Evolutionary conservation across 78 protist genomes (phyloP), one percentile per base, ranked within the genome.

Genomic region (Dictyostelium intermedium): DNA sequence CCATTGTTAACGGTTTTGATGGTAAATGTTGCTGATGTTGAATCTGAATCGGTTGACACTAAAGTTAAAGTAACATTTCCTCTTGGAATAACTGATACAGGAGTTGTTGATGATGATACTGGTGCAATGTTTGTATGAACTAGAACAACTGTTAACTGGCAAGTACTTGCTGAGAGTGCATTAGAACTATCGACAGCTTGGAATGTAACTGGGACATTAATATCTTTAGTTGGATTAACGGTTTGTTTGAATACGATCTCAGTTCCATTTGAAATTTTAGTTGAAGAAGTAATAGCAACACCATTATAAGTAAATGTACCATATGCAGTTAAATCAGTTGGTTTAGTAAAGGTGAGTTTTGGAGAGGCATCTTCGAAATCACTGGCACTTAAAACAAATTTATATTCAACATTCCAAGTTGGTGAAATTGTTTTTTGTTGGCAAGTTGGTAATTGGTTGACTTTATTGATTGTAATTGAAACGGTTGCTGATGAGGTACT

Each of bases 111-210:
- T 3, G 79, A 8, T 20, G 73, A 14, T 25, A 34, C 20, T 84
- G 91, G 91, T 16, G 81, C 41, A 80, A 63, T 34, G 16, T 91
- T 83, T n/a, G 50, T 20, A 56, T 60, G 66, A 13, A 7, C 10
- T n/a, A 91, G 14, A 0, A 3, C 30, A 11, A 80, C 30, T 5
- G 94, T 23, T 2, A 70, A 9, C 1, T 11, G 23, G 18, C 84
- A 78, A 27, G 13, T 14, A 23, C 35, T 27, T 66, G 43, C 1
- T 11, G 83, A 50, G 14, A 73, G 2, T 5, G 92, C 20, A 53
- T 16, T n/a, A 20, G 16, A 20, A 61, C 85, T 63, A 77, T 86
- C 92, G 37, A 63, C 41, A 13, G 79, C 92, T 37, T 82, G 23
- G 11, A 60, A 18, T 30, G 61, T 5, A 1, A 61, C 80, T 23